Evolutionary conservation across 2,329 filamentous ascomycete genomes (phyloP).

Genomic region (Colletotrichum orchidophilum): DNA sequence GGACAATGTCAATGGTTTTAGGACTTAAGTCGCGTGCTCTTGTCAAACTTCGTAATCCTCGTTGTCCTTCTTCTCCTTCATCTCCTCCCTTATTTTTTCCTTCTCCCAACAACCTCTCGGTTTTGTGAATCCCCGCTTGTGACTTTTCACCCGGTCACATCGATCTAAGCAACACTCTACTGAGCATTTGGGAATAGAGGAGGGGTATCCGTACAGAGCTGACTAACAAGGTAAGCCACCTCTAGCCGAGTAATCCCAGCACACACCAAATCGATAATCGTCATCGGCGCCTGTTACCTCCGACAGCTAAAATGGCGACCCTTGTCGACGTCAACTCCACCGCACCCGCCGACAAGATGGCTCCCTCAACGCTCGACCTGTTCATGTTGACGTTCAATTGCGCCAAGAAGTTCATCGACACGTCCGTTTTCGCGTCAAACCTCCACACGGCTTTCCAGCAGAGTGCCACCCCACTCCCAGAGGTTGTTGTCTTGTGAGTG

Average conservation of each 20-base stretch:
- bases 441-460: constrained; percentile 69
- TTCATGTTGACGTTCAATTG: constrained; percentile 93
- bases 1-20: background rate
- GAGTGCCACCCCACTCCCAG: constrained; percentile 57
- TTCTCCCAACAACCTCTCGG: background rate
- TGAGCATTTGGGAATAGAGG: background rate
- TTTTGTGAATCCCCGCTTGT: background rate
- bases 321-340: constrained; percentile 29
- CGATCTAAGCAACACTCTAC: background rate
- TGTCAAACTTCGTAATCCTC: background rate
- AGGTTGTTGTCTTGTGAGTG: constrained; percentile 67
- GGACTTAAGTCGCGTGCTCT: background rate
- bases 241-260: background rate
- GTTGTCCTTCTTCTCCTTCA: background rate
- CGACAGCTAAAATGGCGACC: constrained; percentile 21
- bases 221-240: background rate
- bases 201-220: background rate
- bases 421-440: constrained; percentile 75
- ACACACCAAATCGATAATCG: background rate
- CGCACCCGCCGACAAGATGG: constrained; percentile 40
- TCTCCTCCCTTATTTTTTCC: no score
- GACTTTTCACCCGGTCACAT: background rate
- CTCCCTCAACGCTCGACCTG: constrained; percentile 67
- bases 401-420: constrained; percentile 75
- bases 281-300: constrained; percentile 30